A percentile compares a stretch with the other conserved stretches of the same genome.
These are phyloP conservation scores for Coemansia umbellata DNA, from an alignment of 192 early-diverging fungal species.

Conservation along the genomic window DNA sequence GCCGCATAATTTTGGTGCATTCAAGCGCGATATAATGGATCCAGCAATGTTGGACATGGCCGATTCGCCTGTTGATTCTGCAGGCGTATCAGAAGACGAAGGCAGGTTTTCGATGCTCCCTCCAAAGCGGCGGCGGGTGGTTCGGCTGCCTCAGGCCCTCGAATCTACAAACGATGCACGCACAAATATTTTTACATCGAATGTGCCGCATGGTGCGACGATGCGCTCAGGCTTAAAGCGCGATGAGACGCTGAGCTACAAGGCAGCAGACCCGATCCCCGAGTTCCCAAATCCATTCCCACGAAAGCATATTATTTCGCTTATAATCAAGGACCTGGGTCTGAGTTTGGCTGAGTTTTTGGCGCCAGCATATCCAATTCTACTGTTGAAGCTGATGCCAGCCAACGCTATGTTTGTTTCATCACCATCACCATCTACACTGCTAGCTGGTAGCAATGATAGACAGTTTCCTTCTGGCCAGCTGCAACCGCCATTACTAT, in stretches of 20 bases:
- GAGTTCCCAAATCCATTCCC: slow-evolving; percentile 47
- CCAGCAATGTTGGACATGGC: slow-evolving; percentile 24
- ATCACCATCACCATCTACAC: no score
- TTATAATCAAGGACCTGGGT: slow-evolving; percentile 30
- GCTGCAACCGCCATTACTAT: no score
- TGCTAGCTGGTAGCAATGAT: no score
- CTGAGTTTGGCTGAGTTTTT: slow-evolving; percentile 34
- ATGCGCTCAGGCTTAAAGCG: slow-evolving; percentile 13
- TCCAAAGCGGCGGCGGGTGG: slow-evolving; percentile 33
- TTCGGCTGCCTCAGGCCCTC: slow-evolving; percentile 5
- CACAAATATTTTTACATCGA: slow-evolving; percentile 18
- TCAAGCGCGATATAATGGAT: slow-evolving; percentile 16
- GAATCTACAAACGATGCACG: slow-evolving; percentile 26
- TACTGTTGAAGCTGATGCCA: slow-evolving; percentile 30
- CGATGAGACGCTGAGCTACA: slow-evolving; percentile 38
- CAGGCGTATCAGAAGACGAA: slow-evolving; percentile 7
- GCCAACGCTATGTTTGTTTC: slow-evolving; percentile 6
- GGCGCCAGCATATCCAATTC: slow-evolving; percentile 25
- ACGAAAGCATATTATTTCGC: slow-evolving; percentile 23
- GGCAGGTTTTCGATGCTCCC: not conserved
- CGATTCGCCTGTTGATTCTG: slow-evolving; percentile 18
- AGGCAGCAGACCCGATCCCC: slow-evolving; percentile 30
- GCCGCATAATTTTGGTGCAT: slow-evolving; percentile 13
- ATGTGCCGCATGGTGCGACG: slow-evolving; percentile 3
- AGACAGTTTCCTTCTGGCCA: no score